Evolutionary conservation across 345 rosid species (phyloP).

Genomic region (Eucalyptus globulus): DNA sequence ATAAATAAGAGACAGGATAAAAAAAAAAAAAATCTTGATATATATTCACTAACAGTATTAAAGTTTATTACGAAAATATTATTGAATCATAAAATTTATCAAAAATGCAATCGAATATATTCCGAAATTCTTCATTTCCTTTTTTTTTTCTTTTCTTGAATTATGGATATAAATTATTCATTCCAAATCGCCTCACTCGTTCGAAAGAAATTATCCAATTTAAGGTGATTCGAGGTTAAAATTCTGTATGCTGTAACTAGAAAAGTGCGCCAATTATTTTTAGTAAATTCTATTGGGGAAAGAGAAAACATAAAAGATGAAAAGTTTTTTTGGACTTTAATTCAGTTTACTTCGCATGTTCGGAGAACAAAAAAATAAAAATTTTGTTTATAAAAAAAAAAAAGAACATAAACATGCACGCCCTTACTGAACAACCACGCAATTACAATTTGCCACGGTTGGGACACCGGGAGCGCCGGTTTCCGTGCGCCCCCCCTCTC

Average conservation of each 20-base stretch:
- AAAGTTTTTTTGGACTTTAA: not conserved
- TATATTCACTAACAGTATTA: no score
- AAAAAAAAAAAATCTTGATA: not conserved
- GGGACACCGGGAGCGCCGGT: not conserved
- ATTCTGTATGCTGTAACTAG: not conserved
- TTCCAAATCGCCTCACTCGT: fast-evolving
- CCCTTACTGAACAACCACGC: not conserved
- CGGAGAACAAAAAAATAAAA: not conserved
- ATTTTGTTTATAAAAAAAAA: no score
- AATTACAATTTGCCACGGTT: not conserved
- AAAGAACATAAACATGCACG: no score
- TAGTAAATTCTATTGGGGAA: not conserved
- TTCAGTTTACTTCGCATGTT: not conserved
- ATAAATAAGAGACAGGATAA: not conserved
- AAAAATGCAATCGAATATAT: no score
- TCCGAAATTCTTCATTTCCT: not conserved
- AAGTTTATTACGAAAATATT: no score
- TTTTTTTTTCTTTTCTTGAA: not conserved
- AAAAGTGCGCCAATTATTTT: not conserved
- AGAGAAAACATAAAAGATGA: not conserved
- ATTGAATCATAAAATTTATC: no score
- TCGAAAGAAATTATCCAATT: fast-evolving
- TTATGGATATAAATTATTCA: fast-evolving
- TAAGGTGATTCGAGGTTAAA: not conserved
- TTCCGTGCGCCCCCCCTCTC: not conserved